Conservation (phyloP, 495 filamentous ascomycete species). For the Neurospora sp. region DNA sequence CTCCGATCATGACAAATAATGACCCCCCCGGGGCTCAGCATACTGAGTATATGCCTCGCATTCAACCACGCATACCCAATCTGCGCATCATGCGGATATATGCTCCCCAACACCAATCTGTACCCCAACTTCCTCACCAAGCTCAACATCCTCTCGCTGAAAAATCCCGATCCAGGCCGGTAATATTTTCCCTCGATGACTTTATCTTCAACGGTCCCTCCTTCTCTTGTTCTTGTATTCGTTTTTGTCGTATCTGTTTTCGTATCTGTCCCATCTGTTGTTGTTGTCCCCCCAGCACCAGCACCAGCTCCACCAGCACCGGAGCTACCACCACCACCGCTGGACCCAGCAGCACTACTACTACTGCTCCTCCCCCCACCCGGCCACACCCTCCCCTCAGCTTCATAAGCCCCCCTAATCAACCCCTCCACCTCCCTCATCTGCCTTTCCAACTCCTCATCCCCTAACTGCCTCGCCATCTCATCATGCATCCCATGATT, state of each 20-base stretch:
- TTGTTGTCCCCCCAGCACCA: neutral
- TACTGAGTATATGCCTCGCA: constrained; percentile 68
- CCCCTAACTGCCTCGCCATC: constrained; percentile 41
- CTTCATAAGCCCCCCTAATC: constrained; percentile 46
- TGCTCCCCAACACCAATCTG: constrained; percentile 61
- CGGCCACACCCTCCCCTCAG: constrained; percentile 20
- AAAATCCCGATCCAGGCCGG: constrained; percentile 73
- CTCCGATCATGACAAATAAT: constrained; percentile 77
- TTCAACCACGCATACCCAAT: constrained; percentile 57
- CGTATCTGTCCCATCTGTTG: neutral
- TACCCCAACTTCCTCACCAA: constrained; percentile 48
- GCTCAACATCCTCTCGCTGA: constrained; percentile 54
- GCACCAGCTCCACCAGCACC: neutral
- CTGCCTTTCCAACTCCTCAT: constrained; percentile 31
- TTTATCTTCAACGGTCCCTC: neutral
- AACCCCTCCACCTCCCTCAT: constrained; percentile 35
- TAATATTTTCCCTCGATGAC: constrained; percentile 43
- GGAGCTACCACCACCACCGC: constrained; percentile 11
- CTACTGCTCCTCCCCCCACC: too few relatives aligned
- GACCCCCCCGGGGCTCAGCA: constrained; percentile 63
- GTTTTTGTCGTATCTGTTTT: constrained; percentile 8
- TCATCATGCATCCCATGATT: constrained; percentile 87
- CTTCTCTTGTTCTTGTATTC: constrained; percentile 9
- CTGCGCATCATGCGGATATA: constrained; percentile 83
- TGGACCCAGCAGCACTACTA: too few relatives aligned